These are phyloP conservation scores for Zygosaccharomyces bailii DNA, from an alignment of 805 yeast genomes.

Conservation along the genomic window DNA sequence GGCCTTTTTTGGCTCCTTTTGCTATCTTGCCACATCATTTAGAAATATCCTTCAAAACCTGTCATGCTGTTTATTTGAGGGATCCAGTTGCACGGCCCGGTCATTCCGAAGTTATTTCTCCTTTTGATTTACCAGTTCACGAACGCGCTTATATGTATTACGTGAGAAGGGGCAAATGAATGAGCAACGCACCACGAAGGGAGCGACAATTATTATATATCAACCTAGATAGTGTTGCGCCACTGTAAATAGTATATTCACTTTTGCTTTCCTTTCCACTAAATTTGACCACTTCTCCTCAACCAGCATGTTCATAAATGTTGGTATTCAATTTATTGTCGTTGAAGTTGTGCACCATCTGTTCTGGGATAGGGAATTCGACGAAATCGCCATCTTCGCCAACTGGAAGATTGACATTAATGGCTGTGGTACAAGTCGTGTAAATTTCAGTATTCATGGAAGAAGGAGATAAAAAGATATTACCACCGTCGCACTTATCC, in stretches of 20 bases:
- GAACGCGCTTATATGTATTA: conserved; percentile 96
- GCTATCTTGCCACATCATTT: conserved; percentile 90
- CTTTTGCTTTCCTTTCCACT: conserved; percentile 2
- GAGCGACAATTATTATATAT: background rate
- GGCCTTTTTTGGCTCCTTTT: conserved; percentile 89
- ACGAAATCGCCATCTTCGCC: conserved; percentile 66
- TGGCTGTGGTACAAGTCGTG: conserved; percentile 79
- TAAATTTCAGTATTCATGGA: conserved; percentile 74
- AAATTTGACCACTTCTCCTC: conserved; percentile 15
- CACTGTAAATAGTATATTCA: conserved; percentile 17
- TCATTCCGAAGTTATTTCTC: conserved; percentile 91
- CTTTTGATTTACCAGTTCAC: conserved; percentile 75
- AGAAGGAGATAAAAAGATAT: conserved; percentile 68
- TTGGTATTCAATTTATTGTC: conserved; percentile 61
- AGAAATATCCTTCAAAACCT: conserved; percentile 84
- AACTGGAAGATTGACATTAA: conserved; percentile 80
- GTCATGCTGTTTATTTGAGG: conserved; percentile 94
- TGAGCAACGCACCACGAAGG: conserved; percentile 4
- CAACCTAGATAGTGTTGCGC: conserved; percentile 17
- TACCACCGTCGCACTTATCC: conserved; percentile 87
- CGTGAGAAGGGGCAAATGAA: conserved; percentile 59
- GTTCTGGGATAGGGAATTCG: conserved; percentile 89
- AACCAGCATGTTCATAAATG: conserved; percentile 83
- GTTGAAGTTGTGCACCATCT: conserved; percentile 68
- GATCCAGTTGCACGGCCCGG: conserved; percentile 98